Base-by-base conservation (phyloP, 345 rosid genomes). In the Brassica rapa region DNA sequence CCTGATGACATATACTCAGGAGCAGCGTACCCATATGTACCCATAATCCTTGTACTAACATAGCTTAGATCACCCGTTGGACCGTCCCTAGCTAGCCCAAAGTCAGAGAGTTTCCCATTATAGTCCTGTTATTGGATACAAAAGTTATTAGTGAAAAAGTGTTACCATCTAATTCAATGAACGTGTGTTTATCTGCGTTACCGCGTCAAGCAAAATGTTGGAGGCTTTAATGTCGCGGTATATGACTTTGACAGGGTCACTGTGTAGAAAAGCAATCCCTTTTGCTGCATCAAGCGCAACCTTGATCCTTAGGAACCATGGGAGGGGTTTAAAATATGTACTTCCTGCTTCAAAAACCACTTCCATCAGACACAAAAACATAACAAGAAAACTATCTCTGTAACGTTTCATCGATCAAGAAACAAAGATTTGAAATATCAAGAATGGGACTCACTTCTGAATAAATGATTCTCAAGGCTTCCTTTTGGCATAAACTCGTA, bases 401-500 rank as follows among this genome's bases (percentile, higher is more conserved):
- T 3, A 64, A 16, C n/a, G 6, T 65, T 63, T 23, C 5, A 43
- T 16, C 12, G 2, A 46, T 19, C 33, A 3, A 37, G 30, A 53
- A 72, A 29, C 23, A 78, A 0, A 8, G 9, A 25, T 19, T 12
- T 55, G 15, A 49, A 19, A 19, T 19, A n/a, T 2, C 30, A 39
- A 53, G 37, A 39, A 4, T 5, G 4, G n/a, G 71, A 80, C 96
- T 85, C 53, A 96, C 99, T 90, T 83, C 97, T 84, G 79, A 96
- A 96, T 21, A 96, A 72, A 83, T 96, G 98, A 82, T 96, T 91
- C 79, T 96, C 99, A 84, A 96, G 83, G 86, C 99, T 96, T 46
- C 99, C 97, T 57, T 89, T 89, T 21, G 92, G 88, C 99, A 93
- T 91, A 78, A 93, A 96, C 86, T 96, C 98, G 69, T 96, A 95